phyloP scores from a whole-genome alignment of 768 basidiomycete species.

The Sporobolomyces pararoseus region DNA sequence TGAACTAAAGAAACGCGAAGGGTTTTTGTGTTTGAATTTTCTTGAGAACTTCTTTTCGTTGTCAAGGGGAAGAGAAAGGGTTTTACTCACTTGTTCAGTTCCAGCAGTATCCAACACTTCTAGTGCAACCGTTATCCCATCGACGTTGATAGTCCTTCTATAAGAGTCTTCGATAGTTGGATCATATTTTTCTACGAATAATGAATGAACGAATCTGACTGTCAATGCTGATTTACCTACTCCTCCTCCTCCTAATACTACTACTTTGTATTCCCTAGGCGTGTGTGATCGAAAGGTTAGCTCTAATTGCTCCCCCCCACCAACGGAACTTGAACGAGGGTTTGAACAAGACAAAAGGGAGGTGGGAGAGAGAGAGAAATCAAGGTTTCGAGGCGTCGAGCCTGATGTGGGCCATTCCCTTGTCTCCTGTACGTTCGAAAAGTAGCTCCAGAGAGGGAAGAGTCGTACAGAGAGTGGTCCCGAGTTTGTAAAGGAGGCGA shows the following conservation, averaged over 20 bases:
- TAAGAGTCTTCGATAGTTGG: constrained; percentile 73
- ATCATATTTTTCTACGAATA: constrained; percentile 69
- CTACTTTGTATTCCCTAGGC: constrained; percentile 23
- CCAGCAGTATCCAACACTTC: constrained; percentile 47
- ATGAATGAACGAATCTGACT: constrained; percentile 86
- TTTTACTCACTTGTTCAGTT: constrained; percentile 54
- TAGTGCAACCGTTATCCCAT: constrained; percentile 39
- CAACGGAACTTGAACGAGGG: not conserved
- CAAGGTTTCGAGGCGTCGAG: too few species aligned
- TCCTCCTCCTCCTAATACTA: constrained; percentile 47
- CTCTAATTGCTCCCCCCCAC: not conserved
- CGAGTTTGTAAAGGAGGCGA: too few species aligned
- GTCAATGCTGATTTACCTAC: constrained; percentile 88
- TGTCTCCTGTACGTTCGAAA: too few species aligned
- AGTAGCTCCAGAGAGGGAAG: not conserved
- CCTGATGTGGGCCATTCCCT: too few species aligned
- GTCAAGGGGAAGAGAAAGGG: not conserved
- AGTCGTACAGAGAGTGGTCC: too few species aligned
- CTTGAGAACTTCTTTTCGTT: too few species aligned
- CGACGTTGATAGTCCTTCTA: constrained; percentile 41
- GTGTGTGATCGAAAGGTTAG: not conserved
- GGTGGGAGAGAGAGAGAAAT: too few species aligned
- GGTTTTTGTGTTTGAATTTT: too few species aligned
- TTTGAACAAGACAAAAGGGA: not conserved
- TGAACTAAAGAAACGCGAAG: constrained; percentile 42